Evolutionary conservation across 106 monocot genomes (phyloP), one percentile per base, ranked within the genome.

Genomic region (Dendrobium huoshanense): DNA sequence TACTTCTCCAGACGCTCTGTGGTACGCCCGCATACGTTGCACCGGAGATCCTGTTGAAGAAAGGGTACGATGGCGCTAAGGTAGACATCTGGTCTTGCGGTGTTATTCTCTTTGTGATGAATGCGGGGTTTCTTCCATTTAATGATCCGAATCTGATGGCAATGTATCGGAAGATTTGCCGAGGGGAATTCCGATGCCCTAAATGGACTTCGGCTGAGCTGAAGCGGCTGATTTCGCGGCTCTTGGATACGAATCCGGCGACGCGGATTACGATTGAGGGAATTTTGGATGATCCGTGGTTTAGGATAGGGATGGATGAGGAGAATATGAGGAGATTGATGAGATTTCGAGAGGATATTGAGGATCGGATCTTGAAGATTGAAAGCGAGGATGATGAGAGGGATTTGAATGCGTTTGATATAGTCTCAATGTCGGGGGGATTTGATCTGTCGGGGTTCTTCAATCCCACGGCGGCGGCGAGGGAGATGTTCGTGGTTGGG

Each of bases 181-280:
- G 77, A 7, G 86, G 86, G n/a, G 49, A 77, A 55, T 80, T 58
- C 80, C 76, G 61, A 22, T 83, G 79, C 83, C 86, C 86, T 4
- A n/a, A 7, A 15, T 86, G 86, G 86, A 72, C 77, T 7, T 86
- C 86, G n/a, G 80, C 83, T 25, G 83, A 80, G 42, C 83, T 83
- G 43, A 55, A 67, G 16, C 72, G 61, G 17, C 86, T 86, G 42
- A 67, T 86, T 58, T 22, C 44, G 20, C 80, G 86, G 41, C 37
- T 86, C 24, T 72, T 86, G 33, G 80, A 83, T 72, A 77, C 83
- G 9, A 73, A 86, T 55, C 86, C 84, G 7, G 75, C 31, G 37
- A 82, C 81, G 10, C 49, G 87, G 75, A 88, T 88, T 67, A 73
- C 87, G 19, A 18, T 80, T 55, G 79, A 79, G 7, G 81, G 74